A percentile compares a stretch with the other conserved stretches of the same genome.
Conservation (phyloP, 1,284 basidiomycete genomes). For the Fomitopsis betulina region DNA sequence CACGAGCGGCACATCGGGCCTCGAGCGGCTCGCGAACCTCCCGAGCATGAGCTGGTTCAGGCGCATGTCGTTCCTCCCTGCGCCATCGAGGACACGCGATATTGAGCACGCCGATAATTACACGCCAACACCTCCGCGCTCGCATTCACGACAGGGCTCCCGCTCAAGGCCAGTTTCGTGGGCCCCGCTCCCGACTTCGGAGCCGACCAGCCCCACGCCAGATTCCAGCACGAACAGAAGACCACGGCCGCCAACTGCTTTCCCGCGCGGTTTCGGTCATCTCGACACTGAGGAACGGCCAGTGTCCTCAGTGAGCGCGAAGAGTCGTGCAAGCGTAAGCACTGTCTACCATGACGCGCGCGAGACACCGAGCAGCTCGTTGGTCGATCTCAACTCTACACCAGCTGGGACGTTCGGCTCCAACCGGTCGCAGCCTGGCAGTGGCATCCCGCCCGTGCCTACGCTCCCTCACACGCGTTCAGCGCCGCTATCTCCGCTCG, state of each 20-base stretch:
- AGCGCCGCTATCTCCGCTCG: slow-evolving; percentile 14
- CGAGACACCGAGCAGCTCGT: slow-evolving; percentile 41
- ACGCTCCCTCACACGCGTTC: slow-evolving; percentile 10
- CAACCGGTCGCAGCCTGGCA: slow-evolving; percentile 5
- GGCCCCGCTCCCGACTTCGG: slow-evolving; percentile 13
- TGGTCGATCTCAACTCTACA: slow-evolving; percentile 23
- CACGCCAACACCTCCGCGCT: slow-evolving; percentile 26
- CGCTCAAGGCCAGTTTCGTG: slow-evolving; percentile 22
- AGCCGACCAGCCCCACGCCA: slow-evolving; percentile 6
- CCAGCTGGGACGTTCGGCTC: slow-evolving; percentile 17
- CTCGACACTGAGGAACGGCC: slow-evolving; percentile 42
- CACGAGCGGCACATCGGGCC: slow-evolving; percentile 31
- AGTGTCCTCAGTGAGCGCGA: slow-evolving; percentile 47
- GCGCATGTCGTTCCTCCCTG: slow-evolving; percentile 25
- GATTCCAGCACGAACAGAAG: slow-evolving; percentile 15
- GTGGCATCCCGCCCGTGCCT: slow-evolving; percentile 32
- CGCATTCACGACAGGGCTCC: slow-evolving; percentile 27
- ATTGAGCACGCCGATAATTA: slow-evolving; percentile 21
- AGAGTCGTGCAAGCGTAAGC: slow-evolving; percentile 41
- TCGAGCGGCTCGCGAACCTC: slow-evolving; percentile 40
- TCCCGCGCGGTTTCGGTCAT: slow-evolving; percentile 27
- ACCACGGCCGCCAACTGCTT: slow-evolving; percentile 15
- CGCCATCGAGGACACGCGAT: slow-evolving; percentile 9
- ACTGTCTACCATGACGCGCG: slow-evolving; percentile 58
- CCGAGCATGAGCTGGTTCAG: slow-evolving; percentile 52